phyloP scores from a whole-genome alignment of 306 rosid genomes.

The Gastrolobium bilobum region DNA sequence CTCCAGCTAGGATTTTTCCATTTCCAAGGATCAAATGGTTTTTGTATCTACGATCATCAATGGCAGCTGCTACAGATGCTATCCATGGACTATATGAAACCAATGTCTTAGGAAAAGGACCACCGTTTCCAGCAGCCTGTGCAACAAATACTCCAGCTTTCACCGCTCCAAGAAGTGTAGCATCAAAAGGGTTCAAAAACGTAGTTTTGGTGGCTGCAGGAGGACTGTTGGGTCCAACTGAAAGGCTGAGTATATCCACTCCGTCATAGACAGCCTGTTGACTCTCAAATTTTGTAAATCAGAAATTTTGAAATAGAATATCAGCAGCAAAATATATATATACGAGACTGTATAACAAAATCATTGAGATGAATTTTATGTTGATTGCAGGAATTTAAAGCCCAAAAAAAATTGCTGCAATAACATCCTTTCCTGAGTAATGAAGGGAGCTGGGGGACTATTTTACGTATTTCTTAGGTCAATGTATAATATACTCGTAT shows the following conservation, averaged over 20 bases:
- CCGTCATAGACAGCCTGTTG: conserved; percentile 98
- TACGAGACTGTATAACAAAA: conserved; percentile 23
- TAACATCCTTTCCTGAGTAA: not conserved
- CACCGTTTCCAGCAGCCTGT: conserved; percentile 99
- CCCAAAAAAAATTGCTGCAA: not conserved
- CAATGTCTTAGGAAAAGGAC: conserved; percentile 96
- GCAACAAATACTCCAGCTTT: conserved; percentile 99
- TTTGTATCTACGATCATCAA: conserved; percentile 98
- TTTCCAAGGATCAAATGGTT: conserved; percentile 94
- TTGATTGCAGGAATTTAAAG: conserved; percentile 1
- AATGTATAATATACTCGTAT: conserved; percentile 34
- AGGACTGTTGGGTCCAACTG: conserved; percentile 98
- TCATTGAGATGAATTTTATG: conserved; percentile 8
- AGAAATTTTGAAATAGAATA: conserved; percentile 30
- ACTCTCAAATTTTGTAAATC: conserved; percentile 37
- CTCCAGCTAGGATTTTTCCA: conserved; percentile 90
- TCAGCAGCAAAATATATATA: not conserved
- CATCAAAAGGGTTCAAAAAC: conserved; percentile 96
- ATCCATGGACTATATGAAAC: conserved; percentile 99
- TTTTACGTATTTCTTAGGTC: conserved; percentile 10
- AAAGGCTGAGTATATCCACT: conserved; percentile 98
- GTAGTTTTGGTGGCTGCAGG: conserved; percentile 89
- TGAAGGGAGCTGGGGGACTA: conserved; percentile 15
- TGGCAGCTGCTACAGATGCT: conserved; percentile 93
- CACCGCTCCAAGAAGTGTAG: conserved; percentile 98